Conservation (phyloP, 192 early-diverging fungal genomes). For the Coemansia sp. region DNA sequence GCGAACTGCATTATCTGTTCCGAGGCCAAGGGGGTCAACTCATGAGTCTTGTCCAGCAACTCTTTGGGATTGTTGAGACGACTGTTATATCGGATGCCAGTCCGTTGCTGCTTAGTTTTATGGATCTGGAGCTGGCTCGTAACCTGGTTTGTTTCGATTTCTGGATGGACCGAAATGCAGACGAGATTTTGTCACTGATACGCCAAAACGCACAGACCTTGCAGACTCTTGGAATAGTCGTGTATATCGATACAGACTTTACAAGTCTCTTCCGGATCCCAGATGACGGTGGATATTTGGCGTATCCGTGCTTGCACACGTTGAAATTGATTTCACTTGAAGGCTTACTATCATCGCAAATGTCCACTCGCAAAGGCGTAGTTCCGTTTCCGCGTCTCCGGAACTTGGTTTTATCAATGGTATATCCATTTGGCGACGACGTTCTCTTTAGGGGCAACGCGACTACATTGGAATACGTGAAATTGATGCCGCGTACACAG, state of each 20-base stretch:
- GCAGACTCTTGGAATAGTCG: not conserved
- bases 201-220: not conserved
- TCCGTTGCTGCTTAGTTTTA: not conserved
- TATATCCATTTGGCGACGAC: constrained; percentile 1
- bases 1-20: not conserved
- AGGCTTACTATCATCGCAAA: too few relatives aligned
- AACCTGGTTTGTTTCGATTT: not conserved
- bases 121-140: not conserved
- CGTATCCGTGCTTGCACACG: not conserved
- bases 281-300: not conserved
- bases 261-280: not conserved
- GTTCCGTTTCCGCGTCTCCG: not conserved
- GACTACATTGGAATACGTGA: not conserved
- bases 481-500: not conserved
- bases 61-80: not conserved
- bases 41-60: not conserved
- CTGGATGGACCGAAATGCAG: not conserved
- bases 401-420: not conserved
- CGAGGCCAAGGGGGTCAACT: not conserved
- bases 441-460: not conserved
- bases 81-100: not conserved
- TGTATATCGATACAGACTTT: not conserved
- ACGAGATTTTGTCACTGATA: not conserved
- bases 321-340: not conserved
- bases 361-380: not conserved